Conservation (phyloP, 495 filamentous ascomycete genomes). For the Rusavskia elegans region DNA sequence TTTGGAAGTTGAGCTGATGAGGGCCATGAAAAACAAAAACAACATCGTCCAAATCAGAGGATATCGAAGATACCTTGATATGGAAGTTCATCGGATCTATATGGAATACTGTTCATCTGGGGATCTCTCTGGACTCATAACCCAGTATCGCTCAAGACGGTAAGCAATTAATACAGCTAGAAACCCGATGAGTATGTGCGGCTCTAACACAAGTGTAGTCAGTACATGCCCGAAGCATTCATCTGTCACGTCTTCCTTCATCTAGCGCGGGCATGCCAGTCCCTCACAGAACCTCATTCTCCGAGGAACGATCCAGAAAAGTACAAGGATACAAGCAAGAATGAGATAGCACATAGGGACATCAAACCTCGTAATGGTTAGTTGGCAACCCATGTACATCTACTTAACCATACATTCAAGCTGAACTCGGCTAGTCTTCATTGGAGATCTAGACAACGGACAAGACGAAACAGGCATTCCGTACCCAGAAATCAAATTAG, state of each 20-base stretch:
- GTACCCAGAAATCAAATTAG: not conserved
- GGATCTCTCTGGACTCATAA: constrained; percentile 2
- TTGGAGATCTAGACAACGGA: not conserved
- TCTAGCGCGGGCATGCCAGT: constrained; percentile 2
- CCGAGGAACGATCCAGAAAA: not conserved
- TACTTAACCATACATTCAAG: not conserved
- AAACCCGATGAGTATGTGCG: not conserved
- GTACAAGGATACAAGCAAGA: not conserved
- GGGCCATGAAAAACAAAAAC: not conserved
- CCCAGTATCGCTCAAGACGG: not conserved
- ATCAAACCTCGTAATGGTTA: constrained; percentile 8
- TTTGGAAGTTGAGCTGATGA: constrained; percentile 1
- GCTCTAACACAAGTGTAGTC: not conserved
- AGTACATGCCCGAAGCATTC: constrained; percentile 3
- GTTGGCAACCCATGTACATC: not conserved
- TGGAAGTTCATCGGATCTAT: constrained; percentile 7
- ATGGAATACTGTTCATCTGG: constrained; percentile 6
- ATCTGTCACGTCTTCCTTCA: constrained; percentile 7
- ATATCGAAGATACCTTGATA: constrained; percentile 1
- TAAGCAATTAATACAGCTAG: not conserved
- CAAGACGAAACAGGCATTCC: not conserved
- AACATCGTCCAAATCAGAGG: not conserved
- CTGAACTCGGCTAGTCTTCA: not conserved
- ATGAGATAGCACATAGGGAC: constrained; percentile 7
- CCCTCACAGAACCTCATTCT: not conserved